Percentiles rank a stretch among this genome's conserved stretches.
phyloP scores from a whole-genome alignment of 306 rosid species.

The Senna siamea region DNA sequence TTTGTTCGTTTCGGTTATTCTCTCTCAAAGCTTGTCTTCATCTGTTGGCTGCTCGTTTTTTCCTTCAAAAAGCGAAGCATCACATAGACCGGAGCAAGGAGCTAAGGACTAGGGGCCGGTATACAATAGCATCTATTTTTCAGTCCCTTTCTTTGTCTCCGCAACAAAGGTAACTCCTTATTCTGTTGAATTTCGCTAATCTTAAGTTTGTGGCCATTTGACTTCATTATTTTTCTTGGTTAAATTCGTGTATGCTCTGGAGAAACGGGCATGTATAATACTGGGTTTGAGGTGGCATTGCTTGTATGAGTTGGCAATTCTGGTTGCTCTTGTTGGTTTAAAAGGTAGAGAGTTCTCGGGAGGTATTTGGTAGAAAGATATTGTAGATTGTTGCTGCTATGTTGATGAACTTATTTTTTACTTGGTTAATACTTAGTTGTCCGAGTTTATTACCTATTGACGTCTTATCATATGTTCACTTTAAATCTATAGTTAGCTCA shows the following conservation, averaged over 20 bases:
- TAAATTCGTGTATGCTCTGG: background rate
- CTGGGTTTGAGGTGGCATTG: slow-evolving; percentile 1
- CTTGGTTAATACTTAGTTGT: background rate
- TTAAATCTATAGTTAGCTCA: background rate
- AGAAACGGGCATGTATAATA: background rate
- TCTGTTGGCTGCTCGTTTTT: background rate
- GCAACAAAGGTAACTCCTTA: slow-evolving; percentile 23
- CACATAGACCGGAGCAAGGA: background rate
- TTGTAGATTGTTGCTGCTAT: background rate
- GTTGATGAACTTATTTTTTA: background rate
- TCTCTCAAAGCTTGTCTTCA: background rate
- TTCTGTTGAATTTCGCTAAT: background rate
- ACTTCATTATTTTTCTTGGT: background rate
- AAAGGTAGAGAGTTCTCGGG: background rate
- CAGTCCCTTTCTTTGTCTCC: slow-evolving; percentile 16
- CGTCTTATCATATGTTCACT: background rate
- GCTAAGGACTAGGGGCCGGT: background rate
- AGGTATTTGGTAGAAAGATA: background rate
- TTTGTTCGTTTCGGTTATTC: background rate
- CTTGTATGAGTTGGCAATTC: background rate
- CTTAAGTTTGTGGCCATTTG: slow-evolving; percentile 7
- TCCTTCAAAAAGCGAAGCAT: too few species aligned
- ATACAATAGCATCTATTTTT: slow-evolving; percentile 12
- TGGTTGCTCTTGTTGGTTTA: background rate
- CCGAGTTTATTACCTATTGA: background rate